Evolutionary conservation across 2,329 filamentous ascomycete species (phyloP).

Genomic region (Nannizzia gypsea): DNA sequence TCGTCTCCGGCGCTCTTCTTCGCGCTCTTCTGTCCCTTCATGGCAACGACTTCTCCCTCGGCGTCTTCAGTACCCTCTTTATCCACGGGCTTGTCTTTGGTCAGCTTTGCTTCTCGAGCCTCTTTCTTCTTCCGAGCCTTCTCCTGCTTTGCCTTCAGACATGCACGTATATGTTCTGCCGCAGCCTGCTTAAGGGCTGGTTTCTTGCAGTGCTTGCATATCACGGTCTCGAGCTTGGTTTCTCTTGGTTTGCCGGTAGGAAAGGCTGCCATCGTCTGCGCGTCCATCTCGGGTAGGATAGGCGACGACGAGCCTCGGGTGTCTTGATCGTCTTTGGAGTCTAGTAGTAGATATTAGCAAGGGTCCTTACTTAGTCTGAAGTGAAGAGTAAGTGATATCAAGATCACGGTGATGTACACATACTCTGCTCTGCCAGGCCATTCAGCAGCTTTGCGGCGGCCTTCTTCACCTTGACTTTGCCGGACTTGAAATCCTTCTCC

Average conservation of each 20-base stretch:
- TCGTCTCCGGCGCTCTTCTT: constrained; percentile 52
- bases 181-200: constrained; percentile 65
- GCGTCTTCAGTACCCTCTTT: constrained; percentile 36
- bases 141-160: constrained; percentile 72
- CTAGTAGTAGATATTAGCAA: constrained; percentile 4
- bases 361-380: background rate
- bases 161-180: constrained; percentile 69
- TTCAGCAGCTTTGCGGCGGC: constrained; percentile 20
- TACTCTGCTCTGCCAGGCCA: constrained; percentile 3
- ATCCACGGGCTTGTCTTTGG: constrained; percentile 38
- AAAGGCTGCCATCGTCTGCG: constrained; percentile 66
- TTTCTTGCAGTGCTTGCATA: constrained; percentile 93
- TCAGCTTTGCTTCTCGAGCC: constrained; percentile 57
- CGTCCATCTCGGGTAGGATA: constrained; percentile 51
- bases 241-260: constrained; percentile 68
- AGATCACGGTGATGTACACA: background rate
- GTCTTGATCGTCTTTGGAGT: constrained; percentile 18
- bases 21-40: constrained; percentile 51
- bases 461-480: constrained; percentile 37
- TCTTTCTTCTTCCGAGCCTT: constrained; percentile 69
- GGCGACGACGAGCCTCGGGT: constrained; percentile 30
- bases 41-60: constrained; percentile 27
- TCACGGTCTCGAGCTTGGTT: constrained; percentile 64
- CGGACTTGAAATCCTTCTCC: constrained; percentile 33
- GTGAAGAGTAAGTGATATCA: background rate